Evolutionary conservation across 495 filamentous ascomycete species (phyloP).

Genomic region (Durotheca rogersii): DNA sequence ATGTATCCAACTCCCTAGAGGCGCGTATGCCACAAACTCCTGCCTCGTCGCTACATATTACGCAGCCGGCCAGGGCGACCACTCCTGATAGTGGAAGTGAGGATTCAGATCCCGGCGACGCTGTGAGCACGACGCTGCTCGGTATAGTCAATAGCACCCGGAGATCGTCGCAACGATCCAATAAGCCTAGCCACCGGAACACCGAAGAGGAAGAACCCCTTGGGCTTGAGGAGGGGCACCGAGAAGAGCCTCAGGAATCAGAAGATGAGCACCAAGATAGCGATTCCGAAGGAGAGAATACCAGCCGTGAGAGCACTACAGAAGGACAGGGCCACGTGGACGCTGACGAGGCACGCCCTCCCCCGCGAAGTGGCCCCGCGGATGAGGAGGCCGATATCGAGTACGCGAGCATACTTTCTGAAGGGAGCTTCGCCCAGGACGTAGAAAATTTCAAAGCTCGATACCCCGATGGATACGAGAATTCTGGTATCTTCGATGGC

Average conservation of each 20-base stretch:
- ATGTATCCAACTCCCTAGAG: not conserved
- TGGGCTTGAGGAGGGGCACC: too few relatives aligned
- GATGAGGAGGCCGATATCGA: conserved; percentile 7
- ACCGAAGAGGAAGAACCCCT: not conserved
- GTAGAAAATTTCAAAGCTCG: conserved; percentile 19
- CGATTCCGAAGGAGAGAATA: too few relatives aligned
- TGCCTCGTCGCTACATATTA: not conserved
- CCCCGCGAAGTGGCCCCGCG: too few relatives aligned
- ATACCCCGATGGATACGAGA: conserved; percentile 4
- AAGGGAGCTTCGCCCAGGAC: conserved; percentile 28
- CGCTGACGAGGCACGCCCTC: too few relatives aligned
- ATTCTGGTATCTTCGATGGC: conserved; percentile 7
- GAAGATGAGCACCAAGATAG: not conserved
- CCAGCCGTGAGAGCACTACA: too few relatives aligned
- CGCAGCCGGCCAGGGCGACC: not conserved
- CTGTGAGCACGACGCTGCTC: conserved; percentile 19
- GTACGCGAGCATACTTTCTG: not conserved
- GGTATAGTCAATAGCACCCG: conserved; percentile 25
- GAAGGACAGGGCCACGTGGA: too few relatives aligned
- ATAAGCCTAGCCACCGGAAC: not conserved
- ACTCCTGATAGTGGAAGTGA: not conserved
- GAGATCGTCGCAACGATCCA: conserved; percentile 4
- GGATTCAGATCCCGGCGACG: conserved; percentile 10
- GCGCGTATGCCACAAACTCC: conserved; percentile 1
- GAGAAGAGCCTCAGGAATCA: not conserved